These are phyloP conservation scores for Vanrija sp. DNA, from an alignment of 1,284 basidiomycete species.

Conservation along the genomic window DNA sequence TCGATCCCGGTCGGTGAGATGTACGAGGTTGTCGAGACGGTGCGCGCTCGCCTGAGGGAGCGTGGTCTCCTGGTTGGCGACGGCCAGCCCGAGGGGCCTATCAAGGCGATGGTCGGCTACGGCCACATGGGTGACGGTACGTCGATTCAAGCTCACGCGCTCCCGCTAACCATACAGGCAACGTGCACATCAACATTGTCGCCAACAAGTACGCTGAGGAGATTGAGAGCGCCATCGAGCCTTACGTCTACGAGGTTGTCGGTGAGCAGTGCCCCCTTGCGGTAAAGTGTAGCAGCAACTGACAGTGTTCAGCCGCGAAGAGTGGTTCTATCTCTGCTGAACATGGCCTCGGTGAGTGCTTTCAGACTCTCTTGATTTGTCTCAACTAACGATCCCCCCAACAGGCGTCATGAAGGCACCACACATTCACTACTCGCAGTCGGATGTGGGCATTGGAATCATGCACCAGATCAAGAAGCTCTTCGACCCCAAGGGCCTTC, in stretches of 20 bases:
- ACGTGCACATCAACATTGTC: conserved; percentile 92
- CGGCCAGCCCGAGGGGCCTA: conserved; percentile 58
- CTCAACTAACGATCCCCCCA: not conserved
- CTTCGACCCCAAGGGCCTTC: conserved; percentile 85
- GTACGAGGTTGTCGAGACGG: conserved; percentile 80
- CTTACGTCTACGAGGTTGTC: conserved; percentile 92
- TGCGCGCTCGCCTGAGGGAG: conserved; percentile 67
- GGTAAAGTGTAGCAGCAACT: not conserved
- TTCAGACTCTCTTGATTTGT: not conserved
- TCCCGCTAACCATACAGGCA: conserved; percentile 57
- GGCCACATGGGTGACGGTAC: conserved; percentile 94
- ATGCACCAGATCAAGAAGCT: conserved; percentile 90
- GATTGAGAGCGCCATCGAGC: conserved; percentile 83
- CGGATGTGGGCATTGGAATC: conserved; percentile 68
- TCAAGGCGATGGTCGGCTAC: conserved; percentile 83
- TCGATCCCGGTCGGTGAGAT: conserved; percentile 85
- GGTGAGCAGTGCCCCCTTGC: conserved; percentile 27
- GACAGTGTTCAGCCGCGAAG: conserved; percentile 44
- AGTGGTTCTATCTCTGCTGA: conserved; percentile 93
- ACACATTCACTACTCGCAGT: conserved; percentile 86
- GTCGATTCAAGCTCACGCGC: conserved; percentile 24
- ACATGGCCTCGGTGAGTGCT: conserved; percentile 65
- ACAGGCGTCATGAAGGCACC: conserved; percentile 82
- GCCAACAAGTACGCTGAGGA: conserved; percentile 77
- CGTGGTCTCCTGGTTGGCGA: conserved; percentile 65